A percentile compares a stretch with the other conserved stretches of the same genome.
phyloP scores from a whole-genome alignment of 768 basidiomycete species.

The Clavaria fumosa region DNA sequence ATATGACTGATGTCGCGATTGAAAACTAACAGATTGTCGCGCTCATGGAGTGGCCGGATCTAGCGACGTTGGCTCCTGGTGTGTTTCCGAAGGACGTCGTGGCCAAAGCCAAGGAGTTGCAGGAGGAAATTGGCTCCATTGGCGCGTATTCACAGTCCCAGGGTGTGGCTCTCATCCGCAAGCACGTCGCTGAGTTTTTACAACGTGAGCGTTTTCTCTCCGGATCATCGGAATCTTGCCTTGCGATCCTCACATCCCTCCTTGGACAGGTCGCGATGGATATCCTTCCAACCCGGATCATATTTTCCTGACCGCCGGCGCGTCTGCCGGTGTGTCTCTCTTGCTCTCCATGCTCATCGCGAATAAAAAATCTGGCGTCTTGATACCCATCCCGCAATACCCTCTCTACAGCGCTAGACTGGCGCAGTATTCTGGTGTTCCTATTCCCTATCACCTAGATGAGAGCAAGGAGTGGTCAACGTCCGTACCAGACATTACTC shows the following conservation, averaged over 20 bases:
- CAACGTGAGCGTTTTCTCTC: slow-evolving; percentile 34
- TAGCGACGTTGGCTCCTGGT: slow-evolving; percentile 58
- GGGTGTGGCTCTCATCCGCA: slow-evolving; percentile 77
- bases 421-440: slow-evolving; percentile 64
- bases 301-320: slow-evolving; percentile 93
- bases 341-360: slow-evolving; percentile 69
- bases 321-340: slow-evolving; percentile 86
- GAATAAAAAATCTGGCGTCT: slow-evolving; percentile 51
- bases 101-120: slow-evolving; percentile 67
- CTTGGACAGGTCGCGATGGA: slow-evolving; percentile 66
- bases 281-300: slow-evolving; percentile 65
- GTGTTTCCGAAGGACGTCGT: slow-evolving; percentile 81
- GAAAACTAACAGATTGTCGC: slow-evolving; percentile 55
- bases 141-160: slow-evolving; percentile 96
- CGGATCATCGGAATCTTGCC: background rate
- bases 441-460: slow-evolving; percentile 81
- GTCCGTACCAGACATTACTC: slow-evolving; percentile 47
- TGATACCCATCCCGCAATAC: slow-evolving; percentile 97
- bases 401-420: slow-evolving; percentile 94
- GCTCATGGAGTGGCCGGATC: slow-evolving; percentile 80
- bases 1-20: slow-evolving; percentile 7
- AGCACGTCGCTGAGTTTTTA: slow-evolving; percentile 83
- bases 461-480: slow-evolving; percentile 77
- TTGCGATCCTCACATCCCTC: background rate
- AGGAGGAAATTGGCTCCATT: slow-evolving; percentile 74